phyloP scores from a whole-genome alignment of 176 grass and related monocot genomes.

The Eragrostis nindensis region DNA sequence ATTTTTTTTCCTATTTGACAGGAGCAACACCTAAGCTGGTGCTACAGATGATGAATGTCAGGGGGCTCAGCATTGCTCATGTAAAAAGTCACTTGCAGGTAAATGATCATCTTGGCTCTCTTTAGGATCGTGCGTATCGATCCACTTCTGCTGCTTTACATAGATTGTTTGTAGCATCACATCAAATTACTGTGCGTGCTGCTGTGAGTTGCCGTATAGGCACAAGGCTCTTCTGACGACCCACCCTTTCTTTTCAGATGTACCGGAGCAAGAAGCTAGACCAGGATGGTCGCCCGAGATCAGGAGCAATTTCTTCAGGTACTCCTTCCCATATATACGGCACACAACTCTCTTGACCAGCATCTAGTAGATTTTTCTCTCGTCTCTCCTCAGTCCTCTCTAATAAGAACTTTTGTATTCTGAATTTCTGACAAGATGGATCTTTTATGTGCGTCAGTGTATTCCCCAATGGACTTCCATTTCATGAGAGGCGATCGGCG shows the following conservation, averaged over 20 bases:
- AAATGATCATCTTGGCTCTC: neutral
- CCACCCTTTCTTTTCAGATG: constrained; percentile 69
- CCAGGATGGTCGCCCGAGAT: constrained; percentile 67
- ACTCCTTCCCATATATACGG: constrained; percentile 25
- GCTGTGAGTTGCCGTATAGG: neutral
- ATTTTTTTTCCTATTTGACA: constrained; percentile 29
- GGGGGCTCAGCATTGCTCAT: constrained; percentile 96
- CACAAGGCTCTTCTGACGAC: neutral
- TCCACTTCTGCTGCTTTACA: neutral
- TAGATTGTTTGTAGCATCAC: neutral
- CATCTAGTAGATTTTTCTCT: neutral
- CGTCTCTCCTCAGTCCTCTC: neutral
- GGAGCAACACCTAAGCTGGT: constrained; percentile 96
- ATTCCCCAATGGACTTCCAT: constrained; percentile 83
- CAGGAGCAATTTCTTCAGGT: constrained; percentile 67
- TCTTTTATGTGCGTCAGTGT: constrained; percentile 42
- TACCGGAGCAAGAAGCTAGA: constrained; percentile 96
- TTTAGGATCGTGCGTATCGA: neutral
- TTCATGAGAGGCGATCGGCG: constrained; percentile 72
- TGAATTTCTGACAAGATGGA: constrained; percentile 11
- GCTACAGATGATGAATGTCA: constrained; percentile 99
- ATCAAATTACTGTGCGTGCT: neutral
- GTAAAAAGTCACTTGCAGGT: constrained; percentile 99
- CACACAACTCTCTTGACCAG: neutral
- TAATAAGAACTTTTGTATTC: neutral